Base-by-base conservation (phyloP, 768 basidiomycete species). In the Pisolithus orientalis region DNA sequence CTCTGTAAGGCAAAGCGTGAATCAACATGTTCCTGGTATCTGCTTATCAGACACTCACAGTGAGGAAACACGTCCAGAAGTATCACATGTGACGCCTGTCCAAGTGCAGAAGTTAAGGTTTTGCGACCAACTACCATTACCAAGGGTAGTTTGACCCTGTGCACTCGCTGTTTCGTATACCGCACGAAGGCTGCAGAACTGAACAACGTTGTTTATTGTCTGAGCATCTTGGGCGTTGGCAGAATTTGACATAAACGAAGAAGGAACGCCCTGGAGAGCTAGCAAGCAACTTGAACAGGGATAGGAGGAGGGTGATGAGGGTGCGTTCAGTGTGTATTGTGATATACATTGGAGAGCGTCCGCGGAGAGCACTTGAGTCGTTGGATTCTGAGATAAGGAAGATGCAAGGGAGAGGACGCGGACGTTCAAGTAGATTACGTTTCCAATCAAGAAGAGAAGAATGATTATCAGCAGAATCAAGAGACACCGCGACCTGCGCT, bases 101-200 rank as follows among this genome's bases (percentile, higher is more conserved):
- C 78, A 80, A 1, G 69, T 62, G 55, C 78, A 79, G 54, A 75
- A 75, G 46, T 68, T 65, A 38, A 70, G 57, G 47, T 78, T 72
- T 54, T 73, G 70, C 44, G 70, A 66, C 78, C 78, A 80, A 6
- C 71, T 72, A 2, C 69, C 70, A 21, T 70, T 72, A 45, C 69
- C 65, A 8, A 80, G 67, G 1, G 59, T 63, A 1, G 66, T 57
- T 58, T 76, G 76, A 1, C 72, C 74, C 48, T 65, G 60, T 14
- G 62, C 54, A 14, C 67, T 60, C 9, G 74, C 61, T 2, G 65
- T 67, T 47, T 73, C 72, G 56, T 72, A 78, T 54, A 80, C 57
- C 10, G 74, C 65, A 6, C 73, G 65, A 31, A 79, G 65, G 11
- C 77, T 66, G 52, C 78, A 80, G 54, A 80, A 80, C 55, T 80